phyloP scores from a whole-genome alignment of 2,329 filamentous ascomycete genomes.

The Pochonia chlamydosporia region DNA sequence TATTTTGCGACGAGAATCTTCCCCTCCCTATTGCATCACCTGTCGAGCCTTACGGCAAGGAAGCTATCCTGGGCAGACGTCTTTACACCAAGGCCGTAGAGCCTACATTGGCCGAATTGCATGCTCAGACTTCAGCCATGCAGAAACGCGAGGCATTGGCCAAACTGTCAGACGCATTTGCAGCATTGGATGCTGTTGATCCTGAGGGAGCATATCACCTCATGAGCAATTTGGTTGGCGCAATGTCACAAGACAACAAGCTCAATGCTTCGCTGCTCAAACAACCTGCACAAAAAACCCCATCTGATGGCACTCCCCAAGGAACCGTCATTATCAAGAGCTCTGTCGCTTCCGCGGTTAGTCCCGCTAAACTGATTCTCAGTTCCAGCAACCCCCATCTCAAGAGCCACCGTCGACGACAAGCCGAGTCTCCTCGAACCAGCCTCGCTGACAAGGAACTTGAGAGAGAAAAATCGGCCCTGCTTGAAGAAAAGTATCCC shows the following conservation, averaged over 20 bases:
- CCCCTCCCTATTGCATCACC: constrained; percentile 41
- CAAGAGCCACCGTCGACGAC: constrained; percentile 67
- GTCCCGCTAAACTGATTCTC: constrained; percentile 63
- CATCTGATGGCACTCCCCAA: constrained; percentile 40
- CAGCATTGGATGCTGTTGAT: constrained; percentile 76
- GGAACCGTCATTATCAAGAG: constrained; percentile 55
- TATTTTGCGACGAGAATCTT: constrained; percentile 58
- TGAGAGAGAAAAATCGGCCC: constrained; percentile 40
- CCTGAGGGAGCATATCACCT: constrained; percentile 87
- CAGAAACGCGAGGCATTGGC: constrained; percentile 78
- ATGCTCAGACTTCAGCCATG: constrained; percentile 66
- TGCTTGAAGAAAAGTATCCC: constrained; percentile 49
- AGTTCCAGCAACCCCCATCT: constrained; percentile 81
- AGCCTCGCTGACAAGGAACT: constrained; percentile 37
- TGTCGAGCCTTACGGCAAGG: constrained; percentile 63
- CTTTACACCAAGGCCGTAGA: constrained; percentile 79
- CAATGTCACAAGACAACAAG: constrained; percentile 64
- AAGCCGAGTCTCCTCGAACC: constrained; percentile 34
- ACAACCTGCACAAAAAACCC: constrained; percentile 32
- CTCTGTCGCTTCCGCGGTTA: constrained; percentile 33
- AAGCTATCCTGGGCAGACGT: constrained; percentile 74
- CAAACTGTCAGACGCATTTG: constrained; percentile 79
- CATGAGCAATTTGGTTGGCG: constrained; percentile 70
- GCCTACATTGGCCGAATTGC: constrained; percentile 74
- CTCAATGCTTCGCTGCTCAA: constrained; percentile 46